Percentiles rank a stretch among this genome's conserved stretches.
phyloP scores from a whole-genome alignment of 129 eudicot genomes.

The Escallonia rubra region DNA sequence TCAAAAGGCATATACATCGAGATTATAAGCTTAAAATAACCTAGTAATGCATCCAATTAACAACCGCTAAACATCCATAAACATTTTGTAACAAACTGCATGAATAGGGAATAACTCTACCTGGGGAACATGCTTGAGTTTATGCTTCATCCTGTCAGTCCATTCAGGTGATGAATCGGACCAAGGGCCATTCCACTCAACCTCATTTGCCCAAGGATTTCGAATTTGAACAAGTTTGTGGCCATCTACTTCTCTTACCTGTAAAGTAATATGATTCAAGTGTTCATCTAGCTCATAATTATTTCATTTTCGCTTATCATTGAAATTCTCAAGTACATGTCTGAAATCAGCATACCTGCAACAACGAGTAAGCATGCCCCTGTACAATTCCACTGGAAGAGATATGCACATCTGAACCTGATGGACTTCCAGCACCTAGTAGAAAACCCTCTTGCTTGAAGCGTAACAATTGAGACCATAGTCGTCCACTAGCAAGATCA shows the following conservation, averaged over 20 bases:
- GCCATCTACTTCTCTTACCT: constrained; percentile 90
- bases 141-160: constrained; percentile 98
- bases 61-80: too few relatives aligned
- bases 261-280: neutral
- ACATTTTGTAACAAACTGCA: too few relatives aligned
- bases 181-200: constrained; percentile 99
- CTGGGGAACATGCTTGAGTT: constrained; percentile 88
- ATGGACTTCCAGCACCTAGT: constrained; percentile 97
- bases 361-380: constrained; percentile 95
- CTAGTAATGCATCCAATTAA: too few relatives aligned
- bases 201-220: constrained; percentile 99
- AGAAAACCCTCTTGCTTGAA: constrained; percentile 95
- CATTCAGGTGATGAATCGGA: constrained; percentile 96
- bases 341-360: constrained; percentile 48
- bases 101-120: constrained; percentile 18
- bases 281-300: neutral
- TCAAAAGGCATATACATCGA: constrained; percentile 7
- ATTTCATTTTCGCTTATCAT: neutral
- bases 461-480: constrained; percentile 97
- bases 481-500: constrained; percentile 97
- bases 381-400: constrained; percentile 98
- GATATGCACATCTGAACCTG: constrained; percentile 95
- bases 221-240: constrained; percentile 97
- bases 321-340: neutral
- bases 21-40: neutral